Evolutionary conservation across 176 grass and related monocot genomes (phyloP), one percentile per base, ranked within the genome.

Genomic region (Musa troglodytarum): DNA sequence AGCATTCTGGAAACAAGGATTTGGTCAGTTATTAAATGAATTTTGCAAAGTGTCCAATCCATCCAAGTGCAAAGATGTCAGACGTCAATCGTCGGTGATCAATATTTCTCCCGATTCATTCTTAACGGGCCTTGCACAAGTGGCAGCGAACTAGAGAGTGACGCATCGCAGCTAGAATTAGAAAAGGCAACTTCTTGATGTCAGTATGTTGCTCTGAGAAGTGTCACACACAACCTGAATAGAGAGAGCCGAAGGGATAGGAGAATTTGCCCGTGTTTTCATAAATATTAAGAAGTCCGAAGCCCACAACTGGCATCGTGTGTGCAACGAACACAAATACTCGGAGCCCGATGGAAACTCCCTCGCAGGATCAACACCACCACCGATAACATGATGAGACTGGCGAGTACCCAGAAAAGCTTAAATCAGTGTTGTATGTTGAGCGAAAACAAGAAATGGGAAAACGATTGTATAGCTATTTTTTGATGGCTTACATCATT

Each of bases 301-400:
- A 57, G 15, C 17, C 19, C 54, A 57, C 54, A 57, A 3, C 29
- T 34, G 29, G 5, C 29, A 34, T 34, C 0, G 29, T 34, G 29
- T 34, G 29, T 34, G 29, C 5, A 34, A 34, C 3, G 0, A 34
- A 34, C 20, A 11, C 14, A 17, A 61, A 15, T 6, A 19, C 3
- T n/a, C 1, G 1, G 25, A 2, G 11, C 11, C 29, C 34, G 21
- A 49, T 8, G 7, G 50, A 11, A 22, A 29, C 21, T 69, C 72
- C 85, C 81, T 65, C 88, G 91, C 92, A 74, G 92, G 92, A 87
- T 86, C 89, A 14, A 96, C 75, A 50, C 86, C 87, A 51, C 92
- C 92, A 1, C 87, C 92, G 8, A 96, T 75, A 68, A 92, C 87
- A 49, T 96, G 85, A 54, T 96, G 92, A 80, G 84, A 92, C 1